Base-by-base conservation (phyloP, 176 grass and related monocot species). In the Urochloa ruziziensis region DNA sequence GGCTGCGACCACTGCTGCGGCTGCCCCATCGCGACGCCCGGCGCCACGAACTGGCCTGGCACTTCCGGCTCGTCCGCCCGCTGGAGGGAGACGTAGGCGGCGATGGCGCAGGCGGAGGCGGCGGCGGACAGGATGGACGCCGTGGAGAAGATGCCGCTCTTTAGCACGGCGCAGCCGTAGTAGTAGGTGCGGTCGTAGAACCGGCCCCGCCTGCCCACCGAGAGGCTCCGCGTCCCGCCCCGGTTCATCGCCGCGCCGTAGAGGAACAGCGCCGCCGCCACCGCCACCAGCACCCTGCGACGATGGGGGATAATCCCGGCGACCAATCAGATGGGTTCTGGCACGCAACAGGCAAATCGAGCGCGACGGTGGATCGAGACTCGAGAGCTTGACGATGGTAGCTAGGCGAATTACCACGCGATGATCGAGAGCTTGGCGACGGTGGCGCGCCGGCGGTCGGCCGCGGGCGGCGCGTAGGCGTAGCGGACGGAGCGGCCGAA, bases 11-110 rank as follows among this genome's bases (percentile, higher is more conserved):
- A 80, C 53, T 71, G 58, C 53, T 71, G 58, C 33, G 75, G 84
- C 17, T 80, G 84, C 4, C 17, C 84, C 84, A 86, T 53, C 30
- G 57, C 67, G 67, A 86, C 30, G 65, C 84, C 66, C 57, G 21
- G 80, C 12, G 14, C 43, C 21, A 15, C 68, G 68, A 49, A 44
- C 51, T 46, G 74, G 75, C 75, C 28, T 9, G 44, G 33, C 6
- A 27, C 6, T 1, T 4, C 62, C 69, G 43, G 25, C 12, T 29
- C 40, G 34, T 70, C 7, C 73, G 7, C 17, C 28, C 15, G 54
- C 15, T 67, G 61, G 30, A 64, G 58, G 54, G 29, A 12, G 17
- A 73, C 43, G 44, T 86, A 86, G 76, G 76, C 54, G 2, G 34
- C 36, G 76, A 86, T 10, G 24, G 75, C 76, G 33, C 25, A 24